Evolutionary conservation across 2,329 filamentous ascomycete genomes (phyloP).

Genomic region (Neocatenulostroma microsporum): DNA sequence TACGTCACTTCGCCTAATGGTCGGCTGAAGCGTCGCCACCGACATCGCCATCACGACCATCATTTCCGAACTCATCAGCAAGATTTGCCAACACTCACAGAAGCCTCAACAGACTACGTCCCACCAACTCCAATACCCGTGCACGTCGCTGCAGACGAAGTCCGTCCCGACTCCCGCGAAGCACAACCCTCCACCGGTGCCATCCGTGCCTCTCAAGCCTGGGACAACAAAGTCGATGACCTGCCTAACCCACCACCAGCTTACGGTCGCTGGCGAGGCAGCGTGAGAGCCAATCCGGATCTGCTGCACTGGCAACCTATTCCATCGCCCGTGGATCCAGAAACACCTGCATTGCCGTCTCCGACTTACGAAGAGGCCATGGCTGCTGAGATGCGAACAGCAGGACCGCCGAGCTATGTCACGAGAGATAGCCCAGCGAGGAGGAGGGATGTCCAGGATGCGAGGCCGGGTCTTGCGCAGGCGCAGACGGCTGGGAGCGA

Average conservation of each 20-base stretch:
- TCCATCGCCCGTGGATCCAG: slow-evolving; percentile 17
- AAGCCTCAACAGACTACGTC: slow-evolving; percentile 46
- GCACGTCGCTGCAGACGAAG: slow-evolving; percentile 53
- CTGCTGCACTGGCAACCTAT: slow-evolving; percentile 62
- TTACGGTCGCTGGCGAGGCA: slow-evolving; percentile 77
- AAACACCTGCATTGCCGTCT: slow-evolving; percentile 20
- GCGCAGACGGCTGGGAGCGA: slow-evolving; percentile 6
- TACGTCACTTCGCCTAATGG: slow-evolving; percentile 5
- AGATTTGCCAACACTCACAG: slow-evolving; percentile 12
- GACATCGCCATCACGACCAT: slow-evolving; percentile 4
- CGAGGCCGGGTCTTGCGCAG: slow-evolving; percentile 16
- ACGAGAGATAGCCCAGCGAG: slow-evolving; percentile 21
- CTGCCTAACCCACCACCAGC: slow-evolving; percentile 58
- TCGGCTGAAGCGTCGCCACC: slow-evolving; percentile 7
- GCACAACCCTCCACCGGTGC: slow-evolving; percentile 12
- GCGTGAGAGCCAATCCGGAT: slow-evolving; percentile 74
- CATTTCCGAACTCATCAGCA: slow-evolving; percentile 23
- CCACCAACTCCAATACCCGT: slow-evolving; percentile 69
- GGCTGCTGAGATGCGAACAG: slow-evolving; percentile 10
- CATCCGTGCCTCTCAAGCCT: slow-evolving; percentile 8
- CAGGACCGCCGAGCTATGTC: slow-evolving; percentile 22
- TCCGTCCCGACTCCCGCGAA: slow-evolving; percentile 16
- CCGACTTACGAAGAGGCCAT: slow-evolving; percentile 27
- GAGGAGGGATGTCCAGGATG: slow-evolving; percentile 16
- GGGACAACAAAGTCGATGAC: slow-evolving; percentile 17